Percentiles rank a stretch among this genome's conserved stretches.
Conservation (phyloP, 495 filamentous ascomycete species). For the Trichoderma erinaceum region DNA sequence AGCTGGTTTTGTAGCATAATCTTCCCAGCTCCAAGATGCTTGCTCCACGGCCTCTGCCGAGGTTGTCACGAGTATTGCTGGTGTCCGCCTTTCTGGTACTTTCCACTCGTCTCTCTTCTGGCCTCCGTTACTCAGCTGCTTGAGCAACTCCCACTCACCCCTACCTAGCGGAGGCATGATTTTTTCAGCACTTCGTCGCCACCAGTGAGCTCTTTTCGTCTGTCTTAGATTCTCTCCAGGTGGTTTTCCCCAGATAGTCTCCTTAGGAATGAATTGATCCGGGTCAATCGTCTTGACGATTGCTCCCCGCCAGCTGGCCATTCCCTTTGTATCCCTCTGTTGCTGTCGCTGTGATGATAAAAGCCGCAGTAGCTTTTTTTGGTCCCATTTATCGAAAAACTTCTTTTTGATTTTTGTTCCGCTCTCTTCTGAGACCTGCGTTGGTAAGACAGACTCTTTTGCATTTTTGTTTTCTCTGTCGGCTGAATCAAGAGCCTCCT, state of each 20-base stretch:
- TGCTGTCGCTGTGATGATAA: conserved; percentile 28
- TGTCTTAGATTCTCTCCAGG: conserved; percentile 45
- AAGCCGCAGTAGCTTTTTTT: conserved; percentile 29
- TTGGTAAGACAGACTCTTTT: background rate
- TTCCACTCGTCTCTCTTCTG: conserved; percentile 40
- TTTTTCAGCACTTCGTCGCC: conserved; percentile 45
- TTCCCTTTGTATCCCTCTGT: conserved; percentile 7
- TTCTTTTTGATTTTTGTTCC: background rate
- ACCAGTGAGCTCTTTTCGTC: conserved; percentile 58
- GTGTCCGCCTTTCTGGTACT: conserved; percentile 26
- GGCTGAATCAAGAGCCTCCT: conserved; percentile 13
- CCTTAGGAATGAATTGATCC: conserved; percentile 43
- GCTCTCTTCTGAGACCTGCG: background rate
- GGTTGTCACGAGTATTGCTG: conserved; percentile 18
- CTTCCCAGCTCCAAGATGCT: conserved; percentile 22
- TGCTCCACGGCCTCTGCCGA: background rate
- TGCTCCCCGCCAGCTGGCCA: conserved; percentile 28
- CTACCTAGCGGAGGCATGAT: conserved; percentile 67
- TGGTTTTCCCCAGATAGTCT: conserved; percentile 59
- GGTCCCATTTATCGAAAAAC: conserved; percentile 36
- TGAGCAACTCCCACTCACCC: conserved; percentile 57
- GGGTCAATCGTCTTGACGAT: conserved; percentile 40
- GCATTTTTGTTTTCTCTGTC: background rate
- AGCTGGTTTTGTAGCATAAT: conserved; percentile 24
- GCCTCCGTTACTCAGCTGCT: conserved; percentile 41